Evolutionary conservation across 208 protist species (phyloP), one percentile per base, ranked within the genome.

Genomic region (Novymonas esmeraldas): DNA sequence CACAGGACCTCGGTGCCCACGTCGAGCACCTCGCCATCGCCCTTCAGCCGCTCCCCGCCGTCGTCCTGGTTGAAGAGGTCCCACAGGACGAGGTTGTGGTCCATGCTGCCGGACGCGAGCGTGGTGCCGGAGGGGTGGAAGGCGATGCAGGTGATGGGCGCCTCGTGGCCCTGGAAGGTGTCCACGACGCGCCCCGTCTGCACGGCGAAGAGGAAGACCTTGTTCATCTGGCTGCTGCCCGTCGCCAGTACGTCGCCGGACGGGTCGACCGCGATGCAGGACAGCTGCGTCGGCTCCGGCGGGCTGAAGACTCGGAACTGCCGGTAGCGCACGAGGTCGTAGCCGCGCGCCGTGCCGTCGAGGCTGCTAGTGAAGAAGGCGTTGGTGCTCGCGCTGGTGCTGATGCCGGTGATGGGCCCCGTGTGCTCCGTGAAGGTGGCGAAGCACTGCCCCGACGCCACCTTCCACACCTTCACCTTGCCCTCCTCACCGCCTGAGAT

Each of bases 401-500:
- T 79, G 71, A 95, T 89, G 55, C 90, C 90, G 6, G 91, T 95
- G 65, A 95, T 84, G 34, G 86, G 83, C 11, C 74, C 93, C 22
- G 85, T 82, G 74, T 97, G 92, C 44, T 97, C 95, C 13, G 83
- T 92, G 65, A 98, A 97, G 64, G 92, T 98, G n/a, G 93, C 92
- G 55, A 95, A 92, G 79, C 93, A 98, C 77, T 97, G 90, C 16
- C 95, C 95, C 1, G 86, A 90, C 48, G 78, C 64, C 10, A 81
- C 81, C 60, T 94, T 96, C 95, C 95, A 98, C 33, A 97, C 88
- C 78, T 98, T 98, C 34, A 98, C 86, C 72, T 97, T 97, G 44
- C 93, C 93, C 64, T 98, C 95, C 36, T 97, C 90, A 48, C 90
- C 93, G 42, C 93, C 92, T 29, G 92, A 96, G 67, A 95, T 83